Percentiles rank a stretch among this genome's conserved stretches.
These are phyloP conservation scores for Tetrahymena thermophila DNA, from an alignment of 73 alveolate species.

Conservation along the genomic window DNA sequence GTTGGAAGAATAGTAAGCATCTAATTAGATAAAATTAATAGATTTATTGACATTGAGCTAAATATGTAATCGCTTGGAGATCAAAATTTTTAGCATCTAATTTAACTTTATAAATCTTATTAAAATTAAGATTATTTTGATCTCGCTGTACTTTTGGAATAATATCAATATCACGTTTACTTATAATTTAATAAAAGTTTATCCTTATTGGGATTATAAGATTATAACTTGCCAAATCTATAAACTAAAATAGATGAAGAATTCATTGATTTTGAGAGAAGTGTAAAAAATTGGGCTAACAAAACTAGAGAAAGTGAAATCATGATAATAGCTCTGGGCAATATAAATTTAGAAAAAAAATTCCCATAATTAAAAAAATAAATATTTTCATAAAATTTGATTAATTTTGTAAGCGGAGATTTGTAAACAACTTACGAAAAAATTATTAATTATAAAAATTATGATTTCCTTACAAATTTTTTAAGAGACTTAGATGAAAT, in stretches of 20 bases:
- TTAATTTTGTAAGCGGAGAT: not conserved
- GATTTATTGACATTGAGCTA: no score
- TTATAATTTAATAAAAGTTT: no score
- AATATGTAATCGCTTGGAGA: no score
- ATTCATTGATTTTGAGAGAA: not conserved
- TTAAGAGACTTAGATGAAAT: not conserved
- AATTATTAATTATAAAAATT: no score
- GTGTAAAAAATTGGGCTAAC: not conserved
- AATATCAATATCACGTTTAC: no score
- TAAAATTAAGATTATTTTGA: not conserved
- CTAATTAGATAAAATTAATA: no score
- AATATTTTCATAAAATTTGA: not conserved
- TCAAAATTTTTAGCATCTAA: no score
- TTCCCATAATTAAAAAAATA: not conserved
- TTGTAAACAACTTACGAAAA: not conserved
- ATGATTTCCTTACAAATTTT: not conserved
- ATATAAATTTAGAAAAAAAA: no score
- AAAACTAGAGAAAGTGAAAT: not conserved
- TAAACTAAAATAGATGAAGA: not conserved
- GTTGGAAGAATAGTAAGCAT: not conserved
- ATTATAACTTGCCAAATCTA: not conserved
- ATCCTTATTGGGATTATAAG: not conserved
- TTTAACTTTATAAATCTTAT: not conserved
- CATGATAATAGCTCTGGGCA: not conserved
- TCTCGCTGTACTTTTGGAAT: not conserved